A percentile compares a stretch with the other conserved stretches of the same genome.
Conservation (phyloP, 2,329 filamentous ascomycete species). For the Claviceps africana region DNA sequence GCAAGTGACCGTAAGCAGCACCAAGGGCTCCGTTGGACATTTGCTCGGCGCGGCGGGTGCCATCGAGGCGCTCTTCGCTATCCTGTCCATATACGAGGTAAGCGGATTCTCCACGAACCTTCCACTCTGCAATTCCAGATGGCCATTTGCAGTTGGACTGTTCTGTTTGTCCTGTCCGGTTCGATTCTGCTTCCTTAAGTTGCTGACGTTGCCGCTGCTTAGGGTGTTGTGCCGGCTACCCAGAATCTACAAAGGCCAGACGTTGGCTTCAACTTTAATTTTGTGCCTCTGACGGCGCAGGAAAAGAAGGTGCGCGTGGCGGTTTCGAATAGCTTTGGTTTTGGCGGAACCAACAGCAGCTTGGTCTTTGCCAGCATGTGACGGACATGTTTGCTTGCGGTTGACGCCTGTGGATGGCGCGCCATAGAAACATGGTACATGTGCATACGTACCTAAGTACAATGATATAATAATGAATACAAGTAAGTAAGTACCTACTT, state of each 20-base stretch:
- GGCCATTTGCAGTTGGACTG: too few relatives aligned
- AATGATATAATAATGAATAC: too few relatives aligned
- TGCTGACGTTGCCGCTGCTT: slow-evolving; percentile 8
- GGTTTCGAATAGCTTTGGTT: slow-evolving; percentile 92
- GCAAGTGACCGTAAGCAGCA: slow-evolving; percentile 75
- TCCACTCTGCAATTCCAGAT: too few relatives aligned
- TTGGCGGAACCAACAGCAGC: slow-evolving; percentile 89
- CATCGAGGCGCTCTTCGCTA: slow-evolving; percentile 74
- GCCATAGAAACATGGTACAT: background rate
- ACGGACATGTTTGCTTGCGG: too few relatives aligned
- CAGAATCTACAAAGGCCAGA: slow-evolving; percentile 61
- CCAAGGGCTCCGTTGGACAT: slow-evolving; percentile 87
- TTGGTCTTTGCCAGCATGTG: slow-evolving; percentile 51
- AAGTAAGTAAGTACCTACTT: too few relatives aligned
- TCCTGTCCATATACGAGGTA: slow-evolving; percentile 68
- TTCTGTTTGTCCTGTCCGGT: background rate
- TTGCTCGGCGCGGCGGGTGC: slow-evolving; percentile 83
- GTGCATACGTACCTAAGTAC: too few relatives aligned
- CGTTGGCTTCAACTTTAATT: slow-evolving; percentile 65
- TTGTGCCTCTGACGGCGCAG: slow-evolving; percentile 62
- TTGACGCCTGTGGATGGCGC: background rate
- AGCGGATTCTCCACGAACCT: slow-evolving; percentile 17
- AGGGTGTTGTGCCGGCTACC: slow-evolving; percentile 75
- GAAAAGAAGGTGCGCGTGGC: slow-evolving; percentile 56
- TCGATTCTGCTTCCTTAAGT: background rate